A percentile compares a stretch with the other conserved stretches of the same genome.
Evolutionary conservation across 768 basidiomycete species (phyloP).

Genomic region (Tricholoma hemisulphureum): DNA sequence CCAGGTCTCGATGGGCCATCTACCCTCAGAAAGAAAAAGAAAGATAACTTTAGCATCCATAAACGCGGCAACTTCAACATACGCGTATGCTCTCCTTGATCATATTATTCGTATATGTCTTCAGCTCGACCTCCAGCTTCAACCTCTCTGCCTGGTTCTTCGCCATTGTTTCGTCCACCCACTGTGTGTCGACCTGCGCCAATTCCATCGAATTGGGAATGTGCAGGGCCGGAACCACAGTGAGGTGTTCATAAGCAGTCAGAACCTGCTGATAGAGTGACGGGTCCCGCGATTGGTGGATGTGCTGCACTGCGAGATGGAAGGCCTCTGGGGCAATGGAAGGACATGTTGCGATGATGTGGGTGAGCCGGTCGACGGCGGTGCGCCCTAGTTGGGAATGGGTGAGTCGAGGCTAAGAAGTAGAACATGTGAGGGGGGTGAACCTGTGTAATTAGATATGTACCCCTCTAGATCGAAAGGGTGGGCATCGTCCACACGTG

Average conservation of each 20-base stretch:
- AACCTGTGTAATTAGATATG: conserved; percentile 75
- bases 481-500: conserved; percentile 70
- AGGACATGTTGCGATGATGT: conserved; percentile 64
- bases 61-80: too few species aligned
- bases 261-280: conserved; percentile 52
- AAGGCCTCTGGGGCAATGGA: conserved; percentile 71
- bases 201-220: conserved; percentile 49
- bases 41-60: conserved; percentile 21
- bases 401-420: neutral
- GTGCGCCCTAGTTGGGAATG: conserved; percentile 61
- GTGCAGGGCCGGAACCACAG: conserved; percentile 19
- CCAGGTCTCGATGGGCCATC: conserved; percentile 92
- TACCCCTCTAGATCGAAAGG: conserved; percentile 87
- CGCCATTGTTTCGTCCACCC: conserved; percentile 67
- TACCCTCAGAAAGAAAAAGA: conserved; percentile 27
- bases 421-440: neutral
- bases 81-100: conserved; percentile 99
- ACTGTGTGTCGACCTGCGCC: conserved; percentile 58
- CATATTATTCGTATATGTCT: conserved; percentile 93
- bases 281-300: conserved; percentile 70
- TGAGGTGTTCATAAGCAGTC: conserved; percentile 52
- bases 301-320: conserved; percentile 60
- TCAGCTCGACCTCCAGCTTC: conserved; percentile 92
- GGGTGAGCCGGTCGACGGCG: conserved; percentile 69
- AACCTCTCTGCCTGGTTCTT: conserved; percentile 71